These are phyloP conservation scores for Oemleria cerasiformis DNA, from an alignment of 306 rosid species.

Conservation along the genomic window DNA sequence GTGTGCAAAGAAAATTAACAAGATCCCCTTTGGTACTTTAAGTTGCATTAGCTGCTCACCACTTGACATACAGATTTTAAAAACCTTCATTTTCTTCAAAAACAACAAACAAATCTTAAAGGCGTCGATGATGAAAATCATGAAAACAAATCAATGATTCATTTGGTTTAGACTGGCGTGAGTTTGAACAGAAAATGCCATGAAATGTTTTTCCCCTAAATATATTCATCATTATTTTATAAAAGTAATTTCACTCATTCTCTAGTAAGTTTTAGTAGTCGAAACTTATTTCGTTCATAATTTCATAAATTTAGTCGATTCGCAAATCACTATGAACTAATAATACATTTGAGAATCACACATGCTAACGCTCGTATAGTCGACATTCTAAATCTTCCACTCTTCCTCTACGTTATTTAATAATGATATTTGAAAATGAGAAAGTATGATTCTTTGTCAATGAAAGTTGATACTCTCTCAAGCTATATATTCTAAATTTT, in stretches of 20 bases:
- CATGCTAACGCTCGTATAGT: no score
- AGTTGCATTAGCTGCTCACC: conserved; percentile 13
- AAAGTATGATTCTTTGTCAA: no score
- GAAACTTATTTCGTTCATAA: no score
- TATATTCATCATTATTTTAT: conserved; percentile 21
- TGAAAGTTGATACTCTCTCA: no score
- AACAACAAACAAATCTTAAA: background rate
- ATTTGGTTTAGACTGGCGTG: conserved; percentile 31
- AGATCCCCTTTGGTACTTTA: background rate
- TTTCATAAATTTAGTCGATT: no score
- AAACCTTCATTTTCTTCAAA: background rate
- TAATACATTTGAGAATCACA: no score
- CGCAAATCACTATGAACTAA: no score
- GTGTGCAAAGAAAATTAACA: conserved; percentile 5
- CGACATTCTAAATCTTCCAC: no score
- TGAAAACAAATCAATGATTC: background rate
- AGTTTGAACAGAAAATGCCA: conserved; percentile 30
- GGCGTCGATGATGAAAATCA: conserved; percentile 12
- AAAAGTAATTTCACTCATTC: conserved; percentile 26
- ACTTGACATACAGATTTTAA: background rate
- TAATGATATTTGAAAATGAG: no score
- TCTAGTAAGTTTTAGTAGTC: no score
- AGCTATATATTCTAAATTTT: no score
- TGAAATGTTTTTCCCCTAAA: conserved; percentile 5
- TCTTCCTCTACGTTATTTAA: no score